phyloP scores from a whole-genome alignment of 2,329 filamentous ascomycete genomes.

The Ophidiomyces ophidiicola region DNA sequence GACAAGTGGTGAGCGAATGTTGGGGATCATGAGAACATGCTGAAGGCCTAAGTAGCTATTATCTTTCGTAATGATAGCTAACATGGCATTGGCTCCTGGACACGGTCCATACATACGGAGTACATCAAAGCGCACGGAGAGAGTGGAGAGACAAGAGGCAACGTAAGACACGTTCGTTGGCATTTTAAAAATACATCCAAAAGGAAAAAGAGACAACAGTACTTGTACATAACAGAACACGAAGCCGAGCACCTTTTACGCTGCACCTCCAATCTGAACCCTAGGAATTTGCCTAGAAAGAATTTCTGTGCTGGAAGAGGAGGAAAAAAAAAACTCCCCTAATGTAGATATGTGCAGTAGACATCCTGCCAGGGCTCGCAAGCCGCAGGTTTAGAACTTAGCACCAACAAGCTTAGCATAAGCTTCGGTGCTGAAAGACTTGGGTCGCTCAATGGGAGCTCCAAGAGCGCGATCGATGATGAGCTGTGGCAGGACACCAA shows the following conservation, averaged over 20 bases:
- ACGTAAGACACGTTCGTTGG: not conserved
- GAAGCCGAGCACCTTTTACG: conserved; percentile 6
- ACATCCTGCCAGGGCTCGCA: not conserved
- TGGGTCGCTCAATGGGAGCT: conserved; percentile 94
- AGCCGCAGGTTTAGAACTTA: conserved; percentile 57
- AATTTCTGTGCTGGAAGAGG: not conserved
- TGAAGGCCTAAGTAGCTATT: no score
- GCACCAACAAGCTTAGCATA: conserved; percentile 87
- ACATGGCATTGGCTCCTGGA: no score
- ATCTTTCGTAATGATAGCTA: no score
- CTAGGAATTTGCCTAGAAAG: conserved; percentile 5
- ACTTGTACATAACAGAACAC: conserved; percentile 6
- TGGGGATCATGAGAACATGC: no score
- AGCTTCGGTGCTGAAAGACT: conserved; percentile 96
- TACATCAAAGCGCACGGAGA: no score
- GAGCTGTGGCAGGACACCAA: conserved; percentile 96
- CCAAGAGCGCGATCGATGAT: conserved; percentile 98
- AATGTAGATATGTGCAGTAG: not conserved
- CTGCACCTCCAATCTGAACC: conserved; percentile 5
- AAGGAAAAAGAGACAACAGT: conserved; percentile 1
- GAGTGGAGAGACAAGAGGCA: not conserved
- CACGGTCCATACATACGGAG: no score
- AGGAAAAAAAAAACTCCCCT: not conserved
- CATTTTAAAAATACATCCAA: conserved; percentile 4
- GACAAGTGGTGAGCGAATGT: no score